A percentile compares a stretch with the other conserved stretches of the same genome.
These are phyloP conservation scores for Stagonosporopsis rhizophila DNA, from an alignment of 2,329 filamentous ascomycete genomes.

Conservation along the genomic window DNA sequence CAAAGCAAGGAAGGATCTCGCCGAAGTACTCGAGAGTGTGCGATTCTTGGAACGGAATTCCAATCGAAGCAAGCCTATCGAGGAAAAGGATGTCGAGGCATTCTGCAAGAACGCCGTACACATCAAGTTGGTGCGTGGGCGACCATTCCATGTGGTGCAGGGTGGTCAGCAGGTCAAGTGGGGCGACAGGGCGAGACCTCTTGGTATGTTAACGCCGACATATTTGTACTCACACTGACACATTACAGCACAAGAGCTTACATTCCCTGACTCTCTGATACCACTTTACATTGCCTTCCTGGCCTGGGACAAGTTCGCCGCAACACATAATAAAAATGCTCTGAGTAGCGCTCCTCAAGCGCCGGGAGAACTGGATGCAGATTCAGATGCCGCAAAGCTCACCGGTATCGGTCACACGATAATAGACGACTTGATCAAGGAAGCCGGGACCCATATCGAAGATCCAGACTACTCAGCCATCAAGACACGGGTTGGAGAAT, in stretches of 20 bases:
- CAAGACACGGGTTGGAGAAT: constrained; percentile 46
- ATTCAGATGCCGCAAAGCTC: constrained; percentile 50
- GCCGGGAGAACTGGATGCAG: constrained; percentile 46
- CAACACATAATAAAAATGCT: constrained; percentile 49
- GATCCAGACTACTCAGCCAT: constrained; percentile 51
- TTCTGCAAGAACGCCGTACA: constrained; percentile 97
- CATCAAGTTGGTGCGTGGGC: constrained; percentile 81
- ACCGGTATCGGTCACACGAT: constrained; percentile 54
- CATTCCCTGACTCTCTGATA: constrained; percentile 55
- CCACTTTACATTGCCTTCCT: constrained; percentile 60
- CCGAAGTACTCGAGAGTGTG: constrained; percentile 74
- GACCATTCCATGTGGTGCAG: constrained; percentile 58
- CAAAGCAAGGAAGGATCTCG: constrained; percentile 80
- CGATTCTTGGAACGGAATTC: constrained; percentile 61
- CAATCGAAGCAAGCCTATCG: constrained; percentile 60
- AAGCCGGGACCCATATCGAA: constrained; percentile 50
- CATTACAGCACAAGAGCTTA: constrained; percentile 46
- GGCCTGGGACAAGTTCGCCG: constrained; percentile 57
- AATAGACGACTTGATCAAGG: constrained; percentile 52
- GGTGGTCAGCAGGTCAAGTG: constrained; percentile 53
- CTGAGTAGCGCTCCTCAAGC: constrained; percentile 44
- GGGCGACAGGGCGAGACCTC: constrained; percentile 59
- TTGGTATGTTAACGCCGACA: constrained; percentile 54
- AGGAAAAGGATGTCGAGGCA: constrained; percentile 78
- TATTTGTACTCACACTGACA: constrained; percentile 12